Base-by-base conservation (phyloP, 2,329 filamentous ascomycete species). In the Monilinia polystroma region DNA sequence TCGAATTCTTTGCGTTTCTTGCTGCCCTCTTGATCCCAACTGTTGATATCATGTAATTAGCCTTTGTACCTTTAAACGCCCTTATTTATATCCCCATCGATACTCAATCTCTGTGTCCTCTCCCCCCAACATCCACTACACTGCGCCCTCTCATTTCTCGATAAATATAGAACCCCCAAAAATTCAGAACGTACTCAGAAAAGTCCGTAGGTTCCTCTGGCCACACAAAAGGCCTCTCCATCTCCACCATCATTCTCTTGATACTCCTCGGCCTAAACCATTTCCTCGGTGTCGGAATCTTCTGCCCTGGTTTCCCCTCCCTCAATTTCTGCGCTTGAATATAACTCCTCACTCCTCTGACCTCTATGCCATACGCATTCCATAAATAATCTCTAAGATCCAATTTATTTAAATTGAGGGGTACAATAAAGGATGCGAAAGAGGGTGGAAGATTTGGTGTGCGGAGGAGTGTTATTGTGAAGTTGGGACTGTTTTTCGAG, bases 161-260 rank as follows among this genome's bases (percentile, higher is more conserved):
- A 66, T n/a, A 59, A 18, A 52, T 11, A 65, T 51, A 35, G 41
- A 59, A 65, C 59, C 29, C 66, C 57, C 45, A 18, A 60, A 66
- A 67, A 64, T 56, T 41, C 49, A 58, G 43, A 58, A 81, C 83
- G 67, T 80, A 93, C 77, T 81, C 79, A 67, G 82, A 77, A 69
- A 85, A 81, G 76, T 90, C 84, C 70, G 82, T 78, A 5, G 92
- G 90, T 71, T 82, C 78, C 70, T 87, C 84, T 0, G 95, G 95
- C 90, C 92, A 98, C 66, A 91, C 87, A 81, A 99, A 99, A 5
- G 93, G 92, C 81, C 89, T 82, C 69, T 84, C 86, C 81, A 99
- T 85, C 82, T 97, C 91, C 55, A 96, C 92, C 53, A 90, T 96
- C 95, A 99, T 99, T 78, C 89, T 90, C 85, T 99, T 99, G 75